Percentiles rank a stretch among this genome's conserved stretches.
Conservation (phyloP, 768 basidiomycete species). For the Coprinopsis strossmayeri region DNA sequence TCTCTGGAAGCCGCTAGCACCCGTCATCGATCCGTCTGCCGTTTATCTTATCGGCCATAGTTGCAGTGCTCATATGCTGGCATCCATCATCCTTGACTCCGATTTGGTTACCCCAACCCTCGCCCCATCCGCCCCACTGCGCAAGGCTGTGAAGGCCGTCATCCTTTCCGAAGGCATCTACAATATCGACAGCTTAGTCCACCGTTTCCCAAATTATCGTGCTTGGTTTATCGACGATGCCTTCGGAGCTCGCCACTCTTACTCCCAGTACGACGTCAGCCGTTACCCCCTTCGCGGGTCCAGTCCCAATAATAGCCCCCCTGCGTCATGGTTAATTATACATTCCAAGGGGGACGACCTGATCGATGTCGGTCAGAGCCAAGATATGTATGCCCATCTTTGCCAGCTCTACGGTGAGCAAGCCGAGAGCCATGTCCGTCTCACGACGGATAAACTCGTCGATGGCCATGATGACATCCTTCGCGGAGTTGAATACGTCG, state of each 20-base stretch:
- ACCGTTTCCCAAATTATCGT: constrained; percentile 60
- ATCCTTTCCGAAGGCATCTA: constrained; percentile 74
- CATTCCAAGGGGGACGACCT: constrained; percentile 71
- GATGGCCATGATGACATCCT: constrained; percentile 55
- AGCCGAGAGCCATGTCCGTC: constrained; percentile 16
- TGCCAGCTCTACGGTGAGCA: constrained; percentile 24
- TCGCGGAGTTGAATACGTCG: constrained; percentile 31
- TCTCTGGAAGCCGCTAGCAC: constrained; percentile 32
- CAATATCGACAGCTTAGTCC: constrained; percentile 60
- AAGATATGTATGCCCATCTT: constrained; percentile 54
- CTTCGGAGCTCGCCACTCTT: constrained; percentile 50
- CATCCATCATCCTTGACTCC: constrained; percentile 59
- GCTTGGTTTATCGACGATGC: constrained; percentile 61
- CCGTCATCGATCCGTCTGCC: constrained; percentile 28
- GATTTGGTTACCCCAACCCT: constrained; percentile 34
- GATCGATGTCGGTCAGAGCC: constrained; percentile 57
- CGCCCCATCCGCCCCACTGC: constrained; percentile 35
- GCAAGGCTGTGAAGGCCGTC: constrained; percentile 44
- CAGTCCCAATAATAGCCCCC: constrained; percentile 17
- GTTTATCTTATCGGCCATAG: constrained; percentile 73
- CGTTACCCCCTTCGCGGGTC: constrained; percentile 24
- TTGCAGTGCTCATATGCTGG: constrained; percentile 76
- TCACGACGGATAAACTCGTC: constrained; percentile 30
- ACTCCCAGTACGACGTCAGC: constrained; percentile 40
- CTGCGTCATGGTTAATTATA: constrained; percentile 56